Conservation (phyloP, 2,329 filamentous ascomycete genomes). For the Cryphonectria radicalis region DNA sequence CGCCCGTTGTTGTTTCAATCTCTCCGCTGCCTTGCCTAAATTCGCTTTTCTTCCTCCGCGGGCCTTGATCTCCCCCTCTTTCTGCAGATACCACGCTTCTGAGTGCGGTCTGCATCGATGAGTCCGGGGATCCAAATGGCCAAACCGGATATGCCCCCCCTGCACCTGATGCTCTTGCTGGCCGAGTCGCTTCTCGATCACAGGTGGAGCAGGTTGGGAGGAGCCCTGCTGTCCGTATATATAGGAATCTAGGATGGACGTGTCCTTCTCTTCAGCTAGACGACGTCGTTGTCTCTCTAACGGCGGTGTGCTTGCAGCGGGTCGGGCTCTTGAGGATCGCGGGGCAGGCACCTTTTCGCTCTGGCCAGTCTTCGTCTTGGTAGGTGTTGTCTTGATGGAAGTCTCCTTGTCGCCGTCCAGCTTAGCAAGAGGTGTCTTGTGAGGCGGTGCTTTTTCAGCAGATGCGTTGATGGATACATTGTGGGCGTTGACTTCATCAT, state of each 20-base stretch:
- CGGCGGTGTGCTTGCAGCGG: constrained; percentile 13
- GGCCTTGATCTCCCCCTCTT: constrained; percentile 53
- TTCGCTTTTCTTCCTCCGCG: constrained; percentile 56
- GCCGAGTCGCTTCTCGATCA: constrained; percentile 27
- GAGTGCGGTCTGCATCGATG: constrained; percentile 51
- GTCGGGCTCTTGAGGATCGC: background rate
- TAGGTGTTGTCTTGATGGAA: background rate
- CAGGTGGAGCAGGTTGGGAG: constrained; percentile 31
- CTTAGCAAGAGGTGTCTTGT: background rate
- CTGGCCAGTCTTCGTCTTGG: constrained; percentile 2
- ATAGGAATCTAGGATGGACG: constrained; percentile 33
- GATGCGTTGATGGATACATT: background rate
- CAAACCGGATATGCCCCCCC: constrained; percentile 43
- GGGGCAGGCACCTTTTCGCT: constrained; percentile 10
- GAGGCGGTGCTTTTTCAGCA: background rate
- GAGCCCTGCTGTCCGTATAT: constrained; percentile 36
- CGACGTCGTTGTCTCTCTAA: constrained; percentile 25
- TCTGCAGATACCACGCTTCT: constrained; percentile 51
- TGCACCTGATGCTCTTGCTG: constrained; percentile 22
- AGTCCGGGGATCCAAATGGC: constrained; percentile 55
- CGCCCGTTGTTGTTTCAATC: constrained; percentile 41
- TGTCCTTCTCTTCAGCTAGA: constrained; percentile 20
- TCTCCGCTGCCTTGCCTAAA: constrained; percentile 50
- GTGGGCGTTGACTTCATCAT: background rate
- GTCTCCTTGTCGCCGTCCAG: background rate